phyloP scores from a whole-genome alignment of 805 yeast genomes.

The Starmerella ratchasimensis region DNA sequence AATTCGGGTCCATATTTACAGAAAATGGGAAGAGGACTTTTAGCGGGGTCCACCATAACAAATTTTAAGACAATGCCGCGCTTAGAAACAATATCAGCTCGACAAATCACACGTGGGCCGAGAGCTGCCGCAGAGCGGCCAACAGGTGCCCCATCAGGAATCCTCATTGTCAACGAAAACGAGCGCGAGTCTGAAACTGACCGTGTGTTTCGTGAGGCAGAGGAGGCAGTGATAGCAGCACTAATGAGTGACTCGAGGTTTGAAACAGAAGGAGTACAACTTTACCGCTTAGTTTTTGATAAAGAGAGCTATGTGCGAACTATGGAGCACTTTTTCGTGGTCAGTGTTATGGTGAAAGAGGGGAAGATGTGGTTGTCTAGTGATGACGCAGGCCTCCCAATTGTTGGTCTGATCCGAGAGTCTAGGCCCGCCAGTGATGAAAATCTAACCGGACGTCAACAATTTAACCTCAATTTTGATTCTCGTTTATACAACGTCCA shows the following conservation, averaged over 20 bases:
- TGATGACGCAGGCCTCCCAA: slow-evolving; percentile 7
- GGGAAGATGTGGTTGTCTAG: slow-evolving; percentile 9
- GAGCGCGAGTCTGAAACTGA: slow-evolving; percentile 1
- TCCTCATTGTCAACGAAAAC: not conserved
- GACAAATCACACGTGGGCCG: too few species aligned
- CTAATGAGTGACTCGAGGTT: too few species aligned
- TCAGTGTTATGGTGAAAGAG: slow-evolving; percentile 7
- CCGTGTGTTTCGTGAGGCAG: not conserved
- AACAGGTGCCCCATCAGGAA: too few species aligned
- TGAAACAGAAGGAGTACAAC: not conserved
- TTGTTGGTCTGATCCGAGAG: slow-evolving; percentile 1
- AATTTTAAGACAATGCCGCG: too few species aligned
- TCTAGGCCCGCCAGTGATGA: not conserved
- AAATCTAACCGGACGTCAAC: slow-evolving; percentile 2
- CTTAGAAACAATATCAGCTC: too few species aligned
- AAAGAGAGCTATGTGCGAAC: slow-evolving; percentile 7
- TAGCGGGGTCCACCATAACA: too few species aligned
- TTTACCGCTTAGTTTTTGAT: slow-evolving; percentile 12
- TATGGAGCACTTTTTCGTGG: slow-evolving; percentile 12
- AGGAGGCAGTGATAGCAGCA: too few species aligned
- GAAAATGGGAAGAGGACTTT: too few species aligned
- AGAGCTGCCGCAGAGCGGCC: too few species aligned
- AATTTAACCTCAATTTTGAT: slow-evolving; percentile 10
- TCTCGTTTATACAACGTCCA: not conserved
- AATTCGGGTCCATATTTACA: too few species aligned